Conservation (phyloP, 805 yeast species). For the Saturnispora ahearnii region DNA sequence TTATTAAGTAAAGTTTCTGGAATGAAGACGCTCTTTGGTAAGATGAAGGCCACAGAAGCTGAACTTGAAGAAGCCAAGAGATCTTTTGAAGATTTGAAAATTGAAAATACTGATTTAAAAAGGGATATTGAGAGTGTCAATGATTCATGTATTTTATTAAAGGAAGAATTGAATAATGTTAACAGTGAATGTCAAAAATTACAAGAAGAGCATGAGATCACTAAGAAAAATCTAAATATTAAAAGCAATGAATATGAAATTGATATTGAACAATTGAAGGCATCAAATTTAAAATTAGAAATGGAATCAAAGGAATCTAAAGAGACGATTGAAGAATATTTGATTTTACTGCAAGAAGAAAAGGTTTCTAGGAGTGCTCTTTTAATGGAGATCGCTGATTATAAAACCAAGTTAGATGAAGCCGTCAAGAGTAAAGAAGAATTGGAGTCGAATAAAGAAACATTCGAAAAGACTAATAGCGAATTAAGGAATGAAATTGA, state of each 20-base stretch:
- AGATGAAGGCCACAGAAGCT: constrained; percentile 62
- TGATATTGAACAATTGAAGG: constrained; percentile 35
- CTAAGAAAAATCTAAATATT: constrained; percentile 31
- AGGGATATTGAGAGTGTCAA: constrained; percentile 1
- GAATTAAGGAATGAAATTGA: constrained; percentile 16
- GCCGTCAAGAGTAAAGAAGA: constrained; percentile 21
- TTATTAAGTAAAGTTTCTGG: constrained; percentile 55
- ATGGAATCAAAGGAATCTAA: constrained; percentile 31
- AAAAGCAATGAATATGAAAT: constrained; percentile 33
- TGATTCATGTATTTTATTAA: constrained; percentile 10
- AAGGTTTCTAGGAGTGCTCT: constrained; percentile 37
- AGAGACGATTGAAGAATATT: constrained; percentile 28
- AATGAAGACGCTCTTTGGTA: constrained; percentile 63
- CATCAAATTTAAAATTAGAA: constrained; percentile 31
- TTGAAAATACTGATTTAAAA: constrained; percentile 23
- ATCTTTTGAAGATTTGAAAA: constrained; percentile 28
- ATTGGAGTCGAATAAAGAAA: constrained; percentile 11
- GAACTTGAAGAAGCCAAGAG: constrained; percentile 36
- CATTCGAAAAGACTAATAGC: constrained; percentile 21
- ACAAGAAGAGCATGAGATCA: constrained; percentile 30
- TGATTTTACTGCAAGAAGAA: constrained; percentile 33
- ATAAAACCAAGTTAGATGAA: constrained; percentile 20
- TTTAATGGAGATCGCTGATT: constrained; percentile 32
- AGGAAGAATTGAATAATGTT: constrained; percentile 32
- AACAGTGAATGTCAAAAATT: constrained; percentile 49